Base-by-base conservation (phyloP, 352 stramenopile genomes). In the Phytophthora foliorum region DNA sequence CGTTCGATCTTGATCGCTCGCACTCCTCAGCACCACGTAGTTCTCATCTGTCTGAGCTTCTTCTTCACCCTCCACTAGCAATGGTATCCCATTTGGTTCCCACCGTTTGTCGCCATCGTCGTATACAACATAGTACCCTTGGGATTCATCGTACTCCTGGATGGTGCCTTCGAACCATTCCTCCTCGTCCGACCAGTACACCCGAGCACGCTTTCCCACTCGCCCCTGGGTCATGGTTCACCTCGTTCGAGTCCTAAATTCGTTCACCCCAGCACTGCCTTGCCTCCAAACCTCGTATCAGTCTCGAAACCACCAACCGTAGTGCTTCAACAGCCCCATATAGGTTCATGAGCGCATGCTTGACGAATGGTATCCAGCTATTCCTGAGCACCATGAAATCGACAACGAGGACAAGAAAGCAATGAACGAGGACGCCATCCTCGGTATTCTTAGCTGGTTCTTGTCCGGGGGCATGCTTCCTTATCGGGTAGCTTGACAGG, bases 51-150 rank as follows among this genome's bases (percentile, higher is more conserved):
- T 63, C 29, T 56, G 51, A 27, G 53, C 44, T 17, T 65, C 39
- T 34, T 73, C 63, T 69, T 69, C 67, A 9, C 59, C 74, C 44
- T 81, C 77, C 17, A 93, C 73, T 8, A 74, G 52, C 41, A 90
- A 80, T 31, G 69, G 73, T 52, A 82, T 63, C 3, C 39, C 45
- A 0, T 61, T 34, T 0, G 63, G 55, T 74, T 94, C 84, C 88
- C 88, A 95, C 24, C 82, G 81, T 72, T 93, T 82, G 62, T 95
- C 88, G 13, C 88, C 86, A 46, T 94, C 88, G 61, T 95, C 88
- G 46, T 95, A 94, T 10, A 91, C 57, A 27, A 95, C 80, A 25
- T 79, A 95, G 51, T 77, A 85, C 22, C 86, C 84, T 48, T 89
- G 71, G 6, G 10, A 44, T 1, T 63, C 59, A 17, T 88, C 72